Evolutionary conservation across 2,329 filamentous ascomycete species (phyloP), one percentile per base, ranked within the genome.

Genomic region (Cercospora sp.): DNA sequence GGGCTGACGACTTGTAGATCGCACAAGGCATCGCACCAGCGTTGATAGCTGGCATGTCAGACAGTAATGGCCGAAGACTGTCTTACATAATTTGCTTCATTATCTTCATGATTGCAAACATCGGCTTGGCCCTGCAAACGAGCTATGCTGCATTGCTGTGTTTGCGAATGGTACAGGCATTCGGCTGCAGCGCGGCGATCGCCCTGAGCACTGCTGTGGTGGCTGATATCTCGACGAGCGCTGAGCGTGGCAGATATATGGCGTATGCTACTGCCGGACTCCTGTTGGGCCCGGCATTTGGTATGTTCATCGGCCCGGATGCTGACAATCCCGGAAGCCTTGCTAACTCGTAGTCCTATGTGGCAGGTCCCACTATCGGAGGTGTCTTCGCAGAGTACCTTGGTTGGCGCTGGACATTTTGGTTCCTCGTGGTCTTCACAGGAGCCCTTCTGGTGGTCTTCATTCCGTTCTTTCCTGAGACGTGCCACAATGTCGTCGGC

Each of bases 1-100:
- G 3, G 3, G 48, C 48, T 65, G 48, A 60, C 60, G 30, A 67
- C 28, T 55, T 53, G 33, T 39, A 72, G 81, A 84, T 86, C 16
- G 81, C 85, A 28, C 85, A 87, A 79, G 86, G 83, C 3, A 76
- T 87, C 13, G 75, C 74, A 3, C 75, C 75, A 13, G 69, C 74
- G 1, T 67, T 77, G 10, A 72, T 76, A 26, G 75, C 72, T 6
- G 73, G 71, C 63, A 72, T 75, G 70, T 73, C 74, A 4, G 75
- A 77, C 42, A 68, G 67, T 13, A 73, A 69, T 36, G 75, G 75
- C 28, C 69, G 75, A 9, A 60, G 75, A 39, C 58, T 73, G 30
- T 69, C 72, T 13, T 75, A 72, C 63, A 72, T 77, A 18, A 64
- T 76, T 58, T 74, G 72, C 66, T 75, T 77, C 66, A 64, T 75